Evolutionary conservation across 83 land plant genomes (phyloP).

Genomic region (Thuja plicata): DNA sequence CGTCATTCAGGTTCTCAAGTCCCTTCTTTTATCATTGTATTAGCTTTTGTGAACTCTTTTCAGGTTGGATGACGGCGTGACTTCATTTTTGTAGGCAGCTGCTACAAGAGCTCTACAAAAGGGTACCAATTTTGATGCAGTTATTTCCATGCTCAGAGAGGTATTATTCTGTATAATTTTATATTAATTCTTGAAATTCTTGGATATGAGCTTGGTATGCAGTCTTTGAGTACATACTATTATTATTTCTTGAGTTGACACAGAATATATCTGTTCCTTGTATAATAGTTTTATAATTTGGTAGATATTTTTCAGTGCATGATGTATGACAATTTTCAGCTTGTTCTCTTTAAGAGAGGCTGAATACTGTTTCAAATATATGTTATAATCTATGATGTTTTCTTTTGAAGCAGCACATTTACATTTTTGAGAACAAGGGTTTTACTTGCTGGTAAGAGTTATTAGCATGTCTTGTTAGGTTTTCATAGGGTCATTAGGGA

Average conservation of each 20-base stretch:
- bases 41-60: neutral
- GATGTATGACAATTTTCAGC: neutral
- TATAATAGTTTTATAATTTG: neutral
- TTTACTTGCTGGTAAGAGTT: neutral
- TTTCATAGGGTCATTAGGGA: neutral
- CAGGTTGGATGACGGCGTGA: neutral
- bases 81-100: slow-evolving; percentile 71
- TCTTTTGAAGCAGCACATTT: neutral
- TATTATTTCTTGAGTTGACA: neutral
- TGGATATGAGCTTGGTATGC: neutral
- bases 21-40: neutral
- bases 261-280: neutral
- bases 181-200: neutral
- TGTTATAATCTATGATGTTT: neutral
- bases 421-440: neutral
- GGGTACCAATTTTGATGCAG: slow-evolving; percentile 76
- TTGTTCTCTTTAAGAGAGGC: neutral
- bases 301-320: neutral
- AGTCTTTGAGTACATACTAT: neutral
- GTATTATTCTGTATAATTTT: slow-evolving; percentile 18
- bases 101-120: slow-evolving; percentile 77
- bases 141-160: slow-evolving; percentile 82
- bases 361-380: neutral
- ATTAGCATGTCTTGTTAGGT: neutral
- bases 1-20: slow-evolving; percentile 78